Evolutionary conservation across 2,329 filamentous ascomycete genomes (phyloP).

Genomic region (Chrysoporthe puriensis): DNA sequence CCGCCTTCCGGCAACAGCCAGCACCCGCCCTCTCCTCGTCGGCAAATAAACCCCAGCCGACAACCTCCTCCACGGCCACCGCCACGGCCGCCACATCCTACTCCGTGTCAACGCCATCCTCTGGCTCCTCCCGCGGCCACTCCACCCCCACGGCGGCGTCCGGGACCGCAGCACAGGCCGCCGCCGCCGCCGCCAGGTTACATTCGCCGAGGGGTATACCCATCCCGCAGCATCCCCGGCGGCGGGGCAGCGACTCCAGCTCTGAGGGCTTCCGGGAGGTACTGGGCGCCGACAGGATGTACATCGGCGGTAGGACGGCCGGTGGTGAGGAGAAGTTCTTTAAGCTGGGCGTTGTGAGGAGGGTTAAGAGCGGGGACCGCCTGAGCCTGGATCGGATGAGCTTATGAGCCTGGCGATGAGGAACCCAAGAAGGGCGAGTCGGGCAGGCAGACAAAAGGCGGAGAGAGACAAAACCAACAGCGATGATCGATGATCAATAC

Average conservation of each 20-base stretch:
- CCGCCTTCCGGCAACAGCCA: slow-evolving; percentile 56
- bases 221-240: slow-evolving; percentile 44
- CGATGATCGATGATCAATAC: background rate
- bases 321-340: slow-evolving; percentile 81
- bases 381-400: slow-evolving; percentile 76
- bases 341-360: slow-evolving; percentile 75
- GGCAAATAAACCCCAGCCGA: slow-evolving; percentile 43
- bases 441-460: background rate
- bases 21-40: slow-evolving; percentile 39
- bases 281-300: slow-evolving; percentile 76
- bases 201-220: slow-evolving; percentile 40
- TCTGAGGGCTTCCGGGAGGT: slow-evolving; percentile 77
- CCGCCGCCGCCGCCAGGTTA: slow-evolving; percentile 31
- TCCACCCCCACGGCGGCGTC: slow-evolving; percentile 7
- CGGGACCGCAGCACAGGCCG: slow-evolving; percentile 37
- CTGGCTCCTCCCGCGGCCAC: slow-evolving; percentile 33
- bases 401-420: slow-evolving; percentile 54
- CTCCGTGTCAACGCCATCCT: slow-evolving; percentile 32
- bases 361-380: slow-evolving; percentile 73
- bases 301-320: slow-evolving; percentile 77
- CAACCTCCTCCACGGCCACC: slow-evolving; percentile 33
- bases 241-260: slow-evolving; percentile 75
- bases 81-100: slow-evolving; percentile 33
- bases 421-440: background rate
- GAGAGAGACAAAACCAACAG: background rate